Conservation (phyloP, 257 asterid species). For the Solanum commersonii region DNA sequence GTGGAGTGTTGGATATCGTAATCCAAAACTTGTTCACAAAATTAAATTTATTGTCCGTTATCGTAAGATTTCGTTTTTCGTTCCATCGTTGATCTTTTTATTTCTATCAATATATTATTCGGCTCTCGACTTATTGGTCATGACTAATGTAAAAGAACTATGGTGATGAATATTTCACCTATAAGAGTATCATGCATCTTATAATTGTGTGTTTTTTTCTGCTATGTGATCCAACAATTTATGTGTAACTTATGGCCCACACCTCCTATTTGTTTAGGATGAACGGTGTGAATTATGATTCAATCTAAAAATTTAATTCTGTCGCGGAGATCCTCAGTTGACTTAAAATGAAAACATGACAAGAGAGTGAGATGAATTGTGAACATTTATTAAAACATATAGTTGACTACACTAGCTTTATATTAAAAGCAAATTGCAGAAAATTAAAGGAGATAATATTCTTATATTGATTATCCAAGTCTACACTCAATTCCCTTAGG, state of each 20-base stretch:
- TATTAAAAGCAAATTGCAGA: neutral
- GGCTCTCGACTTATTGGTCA: neutral
- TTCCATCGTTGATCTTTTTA: too few relatives aligned
- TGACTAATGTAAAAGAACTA: too few relatives aligned
- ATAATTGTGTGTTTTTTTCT: too few relatives aligned
- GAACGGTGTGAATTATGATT: too few relatives aligned
- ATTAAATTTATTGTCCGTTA: neutral
- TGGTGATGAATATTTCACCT: too few relatives aligned
- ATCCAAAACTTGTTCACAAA: neutral
- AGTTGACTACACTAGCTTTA: neutral
- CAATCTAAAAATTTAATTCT: too few relatives aligned
- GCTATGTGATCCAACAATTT: neutral
- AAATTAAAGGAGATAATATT: too few relatives aligned
- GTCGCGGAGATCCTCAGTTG: neutral
- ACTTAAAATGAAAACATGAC: neutral
- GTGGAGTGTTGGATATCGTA: neutral
- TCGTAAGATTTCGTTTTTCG: too few relatives aligned
- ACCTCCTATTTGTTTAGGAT: too few relatives aligned
- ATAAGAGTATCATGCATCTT: neutral
- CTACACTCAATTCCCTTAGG: neutral
- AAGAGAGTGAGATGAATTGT: neutral
- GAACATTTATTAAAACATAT: neutral
- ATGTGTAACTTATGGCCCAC: neutral
- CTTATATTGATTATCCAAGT: neutral
- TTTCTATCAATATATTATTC: too few relatives aligned